Evolutionary conservation across 2,329 filamentous ascomycete genomes (phyloP).

Genomic region (Venturia carpophila): DNA sequence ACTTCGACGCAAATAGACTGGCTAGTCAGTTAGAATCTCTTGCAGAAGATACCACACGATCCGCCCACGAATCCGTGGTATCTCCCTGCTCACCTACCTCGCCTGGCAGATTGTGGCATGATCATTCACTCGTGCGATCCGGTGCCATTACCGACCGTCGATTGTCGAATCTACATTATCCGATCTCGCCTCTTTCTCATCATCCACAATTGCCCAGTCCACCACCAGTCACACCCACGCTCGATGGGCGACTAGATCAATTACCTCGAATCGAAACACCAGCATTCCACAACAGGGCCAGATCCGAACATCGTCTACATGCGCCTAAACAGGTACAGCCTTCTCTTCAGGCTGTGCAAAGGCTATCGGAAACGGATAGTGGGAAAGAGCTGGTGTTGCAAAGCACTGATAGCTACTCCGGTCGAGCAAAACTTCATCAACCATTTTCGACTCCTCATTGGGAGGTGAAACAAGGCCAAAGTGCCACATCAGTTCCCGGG

Average conservation of each 20-base stretch:
- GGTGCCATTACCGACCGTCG: neutral
- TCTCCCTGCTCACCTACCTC: conserved; percentile 15
- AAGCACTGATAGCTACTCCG: neutral
- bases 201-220: neutral
- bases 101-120: neutral
- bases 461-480: neutral
- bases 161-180: neutral
- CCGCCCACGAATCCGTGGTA: conserved; percentile 1
- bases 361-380: conserved; percentile 7
- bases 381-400: neutral
- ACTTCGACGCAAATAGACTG: neutral
- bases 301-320: neutral
- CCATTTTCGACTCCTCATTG: neutral
- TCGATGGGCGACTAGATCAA: conserved; percentile 6
- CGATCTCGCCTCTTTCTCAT: neutral
- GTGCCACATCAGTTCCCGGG: neutral
- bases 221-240: conserved; percentile 3
- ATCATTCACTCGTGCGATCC: neutral
- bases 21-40: conserved; percentile 5
- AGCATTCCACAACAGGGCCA: neutral
- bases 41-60: neutral
- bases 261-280: conserved; percentile 11
- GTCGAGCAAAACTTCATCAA: neutral
- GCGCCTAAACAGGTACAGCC: neutral
- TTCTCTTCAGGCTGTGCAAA: conserved; percentile 1